phyloP scores from a whole-genome alignment of 805 yeast species.

The Saturnispora quitensis region DNA sequence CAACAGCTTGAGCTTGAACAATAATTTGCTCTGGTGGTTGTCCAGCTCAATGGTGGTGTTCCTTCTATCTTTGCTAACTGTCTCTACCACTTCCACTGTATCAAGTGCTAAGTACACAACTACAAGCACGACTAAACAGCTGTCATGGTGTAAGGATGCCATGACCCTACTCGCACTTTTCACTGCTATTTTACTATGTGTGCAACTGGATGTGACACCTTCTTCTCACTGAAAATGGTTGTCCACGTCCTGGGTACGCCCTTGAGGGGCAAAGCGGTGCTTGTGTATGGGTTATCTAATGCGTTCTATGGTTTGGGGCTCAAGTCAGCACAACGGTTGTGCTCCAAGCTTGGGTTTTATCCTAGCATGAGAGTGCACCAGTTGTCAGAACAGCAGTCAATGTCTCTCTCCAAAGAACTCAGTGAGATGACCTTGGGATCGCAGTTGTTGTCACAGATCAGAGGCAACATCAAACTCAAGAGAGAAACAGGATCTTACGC shows the following conservation, averaged over 20 bases:
- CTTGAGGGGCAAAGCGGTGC: slow-evolving; percentile 31
- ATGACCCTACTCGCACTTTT: slow-evolving; percentile 4
- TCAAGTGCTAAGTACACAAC: not conserved
- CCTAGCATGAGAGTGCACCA: slow-evolving; percentile 95
- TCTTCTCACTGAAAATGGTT: slow-evolving; percentile 29
- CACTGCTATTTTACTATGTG: slow-evolving; percentile 4
- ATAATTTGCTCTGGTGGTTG: not conserved
- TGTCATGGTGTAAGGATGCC: slow-evolving; percentile 4
- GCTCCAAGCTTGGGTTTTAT: slow-evolving; percentile 83
- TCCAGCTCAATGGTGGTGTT: not conserved
- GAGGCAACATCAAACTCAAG: slow-evolving; percentile 72
- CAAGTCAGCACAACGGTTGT: slow-evolving; percentile 59
- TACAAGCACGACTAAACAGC: not conserved
- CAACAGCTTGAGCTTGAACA: not conserved
- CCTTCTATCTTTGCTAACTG: not conserved
- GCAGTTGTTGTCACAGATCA: slow-evolving; percentile 60
- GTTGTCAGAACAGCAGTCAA: slow-evolving; percentile 75
- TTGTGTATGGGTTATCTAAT: slow-evolving; percentile 54
- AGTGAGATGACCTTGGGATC: slow-evolving; percentile 79
- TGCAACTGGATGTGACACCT: slow-evolving; percentile 2
- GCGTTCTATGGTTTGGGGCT: slow-evolving; percentile 85
- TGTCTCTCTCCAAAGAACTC: slow-evolving; percentile 81
- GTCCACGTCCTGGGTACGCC: slow-evolving; percentile 46
- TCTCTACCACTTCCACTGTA: not conserved
- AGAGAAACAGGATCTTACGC: slow-evolving; percentile 74